Evolutionary conservation across 331 rosid species (phyloP).

Genomic region (Pyracantha coccinea): DNA sequence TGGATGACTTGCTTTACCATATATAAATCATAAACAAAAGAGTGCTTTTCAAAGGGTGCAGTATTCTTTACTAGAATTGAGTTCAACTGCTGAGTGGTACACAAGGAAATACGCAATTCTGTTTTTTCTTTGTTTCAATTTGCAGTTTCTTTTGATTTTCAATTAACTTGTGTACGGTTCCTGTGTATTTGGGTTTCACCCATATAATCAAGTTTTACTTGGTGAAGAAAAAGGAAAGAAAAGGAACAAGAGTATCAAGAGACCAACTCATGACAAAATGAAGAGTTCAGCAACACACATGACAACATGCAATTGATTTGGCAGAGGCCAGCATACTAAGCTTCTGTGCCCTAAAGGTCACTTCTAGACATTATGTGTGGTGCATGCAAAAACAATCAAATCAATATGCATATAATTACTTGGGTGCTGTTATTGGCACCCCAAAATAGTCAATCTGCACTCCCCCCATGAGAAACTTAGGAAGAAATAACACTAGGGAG

Average conservation of each 20-base stretch:
- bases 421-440: no score
- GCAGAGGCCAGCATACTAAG: neutral
- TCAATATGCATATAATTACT: neutral
- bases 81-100: neutral
- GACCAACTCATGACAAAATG: neutral
- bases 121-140: neutral
- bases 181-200: neutral
- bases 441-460: no score
- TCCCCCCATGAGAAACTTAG: no score
- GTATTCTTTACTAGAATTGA: neutral
- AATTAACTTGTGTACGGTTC: neutral
- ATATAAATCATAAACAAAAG: neutral
- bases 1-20: neutral
- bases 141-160: neutral
- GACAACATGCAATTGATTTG: neutral
- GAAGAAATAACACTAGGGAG: no score
- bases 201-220: neutral
- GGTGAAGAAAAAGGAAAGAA: neutral
- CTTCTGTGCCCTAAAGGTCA: neutral
- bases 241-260: neutral
- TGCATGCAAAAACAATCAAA: neutral
- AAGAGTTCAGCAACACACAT: neutral
- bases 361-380: neutral
- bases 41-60: neutral
- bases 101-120: neutral